Evolutionary conservation across 1,284 basidiomycete genomes (phyloP).

Genomic region (Phellinidium pouzarii): DNA sequence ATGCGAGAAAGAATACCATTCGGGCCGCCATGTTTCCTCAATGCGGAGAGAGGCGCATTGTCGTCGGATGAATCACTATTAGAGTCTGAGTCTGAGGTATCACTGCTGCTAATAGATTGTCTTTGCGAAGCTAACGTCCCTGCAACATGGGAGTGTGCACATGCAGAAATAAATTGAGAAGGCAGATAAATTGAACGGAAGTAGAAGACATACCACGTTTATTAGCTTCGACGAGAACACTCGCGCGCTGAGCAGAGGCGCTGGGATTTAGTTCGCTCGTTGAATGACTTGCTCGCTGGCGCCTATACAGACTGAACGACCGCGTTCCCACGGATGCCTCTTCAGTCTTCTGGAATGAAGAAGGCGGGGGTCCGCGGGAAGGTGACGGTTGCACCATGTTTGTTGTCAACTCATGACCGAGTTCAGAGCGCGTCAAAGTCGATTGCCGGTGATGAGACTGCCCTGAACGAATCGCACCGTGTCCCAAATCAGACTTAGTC

Average conservation of each 20-base stretch:
- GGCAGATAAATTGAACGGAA: neutral
- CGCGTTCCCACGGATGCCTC: slow-evolving; percentile 23
- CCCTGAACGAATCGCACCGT: slow-evolving; percentile 10
- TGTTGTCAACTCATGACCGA: slow-evolving; percentile 10
- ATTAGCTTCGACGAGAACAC: slow-evolving; percentile 24
- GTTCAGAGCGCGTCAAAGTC: slow-evolving; percentile 16
- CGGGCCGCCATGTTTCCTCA: slow-evolving; percentile 37
- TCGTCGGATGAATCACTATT: slow-evolving; percentile 26
- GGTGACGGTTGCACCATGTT: slow-evolving; percentile 17
- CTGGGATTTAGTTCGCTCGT: slow-evolving; percentile 36
- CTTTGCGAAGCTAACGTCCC: neutral
- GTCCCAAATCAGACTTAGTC: slow-evolving; percentile 19
- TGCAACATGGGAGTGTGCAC: slow-evolving; percentile 12
- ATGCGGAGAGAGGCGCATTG: slow-evolving; percentile 36
- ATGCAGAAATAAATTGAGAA: slow-evolving; percentile 20
- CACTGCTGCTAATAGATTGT: slow-evolving; percentile 9
- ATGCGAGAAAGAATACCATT: slow-evolving; percentile 38
- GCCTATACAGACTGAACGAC: slow-evolving; percentile 17
- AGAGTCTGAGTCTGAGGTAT: slow-evolving; percentile 24
- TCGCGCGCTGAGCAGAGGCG: slow-evolving; percentile 33
- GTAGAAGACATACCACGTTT: slow-evolving; percentile 8
- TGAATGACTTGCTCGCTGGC: slow-evolving; percentile 29
- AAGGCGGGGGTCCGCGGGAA: slow-evolving; percentile 20
- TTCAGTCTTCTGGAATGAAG: slow-evolving; percentile 25
- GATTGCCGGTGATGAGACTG: slow-evolving; percentile 16